Base-by-base conservation (phyloP, 176 grass and related monocot species). In the Carex myosuroides region DNA sequence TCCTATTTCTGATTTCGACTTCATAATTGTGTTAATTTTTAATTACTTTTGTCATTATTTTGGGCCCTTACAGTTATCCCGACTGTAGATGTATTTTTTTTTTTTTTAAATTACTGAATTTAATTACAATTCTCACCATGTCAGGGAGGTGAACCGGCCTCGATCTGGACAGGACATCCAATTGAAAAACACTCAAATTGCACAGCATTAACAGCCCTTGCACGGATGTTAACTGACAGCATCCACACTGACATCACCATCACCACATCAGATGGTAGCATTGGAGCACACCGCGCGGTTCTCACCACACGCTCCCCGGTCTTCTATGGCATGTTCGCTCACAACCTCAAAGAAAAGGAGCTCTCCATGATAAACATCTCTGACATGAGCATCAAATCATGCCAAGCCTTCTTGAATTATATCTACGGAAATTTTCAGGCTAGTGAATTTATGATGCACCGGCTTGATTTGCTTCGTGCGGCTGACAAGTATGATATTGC, bases 241-340 rank as follows among this genome's bases (percentile, higher is more conserved):
- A 84, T 95, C 87, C 91, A 95, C 85, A 90, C 85, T 1, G 96
- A 99, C 83, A 99, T 99, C 85, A 99, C 88, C 1, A 94, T 99
- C 70, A 99, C 91, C 55, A 84, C 91, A 11, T 65, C 88, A 0
- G 93, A 92, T 12, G 88, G 93, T 76, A 95, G 90, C 88, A 91
- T 99, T 2, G 70, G 81, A 3, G 96, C 96, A 1, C 96, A 99
- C 83, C 93, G 93, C 2, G 96, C 96, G 0, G 76, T 99, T 41
- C 88, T 99, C 26, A 87, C 93, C 0, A 64, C 90, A 20, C 84
- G 91, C 0, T 99, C 96, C 5, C 91, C 96, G 0, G 91, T 99
- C 65, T 99, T 99, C 81, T 41, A 90, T 58, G 92, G 93, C 89
- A 99, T 99, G 96, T 99, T 99, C 91, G 92, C 88, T 10, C 96